These are phyloP conservation scores for Stagonosporopsis cucurbitacearum DNA, from an alignment of 2,329 filamentous ascomycete species.

Conservation along the genomic window DNA sequence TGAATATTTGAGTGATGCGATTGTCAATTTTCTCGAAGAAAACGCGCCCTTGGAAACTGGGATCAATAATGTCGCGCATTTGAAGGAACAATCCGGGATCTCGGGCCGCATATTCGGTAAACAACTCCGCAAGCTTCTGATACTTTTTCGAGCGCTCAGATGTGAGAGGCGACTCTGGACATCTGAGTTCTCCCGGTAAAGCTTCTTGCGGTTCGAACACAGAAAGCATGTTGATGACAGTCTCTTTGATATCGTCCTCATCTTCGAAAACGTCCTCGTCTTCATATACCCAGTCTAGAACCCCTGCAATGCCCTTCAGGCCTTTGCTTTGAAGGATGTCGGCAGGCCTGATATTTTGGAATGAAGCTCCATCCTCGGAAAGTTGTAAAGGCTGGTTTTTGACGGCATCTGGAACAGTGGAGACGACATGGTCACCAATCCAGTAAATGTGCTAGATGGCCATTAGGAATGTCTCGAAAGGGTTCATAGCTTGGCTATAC, in stretches of 20 bases:
- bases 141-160: constrained; percentile 43
- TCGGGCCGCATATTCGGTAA: constrained; percentile 36
- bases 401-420: constrained; percentile 29
- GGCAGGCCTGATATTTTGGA: constrained; percentile 39
- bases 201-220: constrained; percentile 46
- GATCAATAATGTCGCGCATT: constrained; percentile 39
- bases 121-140: constrained; percentile 38
- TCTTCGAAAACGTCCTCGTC: constrained; percentile 36
- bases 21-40: constrained; percentile 47
- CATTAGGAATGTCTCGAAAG: not conserved
- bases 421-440: constrained; percentile 45
- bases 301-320: constrained; percentile 36
- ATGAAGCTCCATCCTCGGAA: constrained; percentile 42
- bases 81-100: constrained; percentile 38
- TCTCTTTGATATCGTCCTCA: constrained; percentile 40
- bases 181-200: constrained; percentile 44
- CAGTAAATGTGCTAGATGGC: constrained; percentile 47
- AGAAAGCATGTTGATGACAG: constrained; percentile 45
- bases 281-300: constrained; percentile 41
- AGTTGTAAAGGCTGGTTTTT: constrained; percentile 38
- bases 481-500: not conserved
- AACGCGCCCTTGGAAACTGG: constrained; percentile 41
- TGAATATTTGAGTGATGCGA: constrained; percentile 38
- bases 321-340: constrained; percentile 36
- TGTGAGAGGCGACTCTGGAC: constrained; percentile 31